These are phyloP conservation scores for Mycena citricolor DNA, from an alignment of 1,284 basidiomycete species.

Conservation along the genomic window DNA sequence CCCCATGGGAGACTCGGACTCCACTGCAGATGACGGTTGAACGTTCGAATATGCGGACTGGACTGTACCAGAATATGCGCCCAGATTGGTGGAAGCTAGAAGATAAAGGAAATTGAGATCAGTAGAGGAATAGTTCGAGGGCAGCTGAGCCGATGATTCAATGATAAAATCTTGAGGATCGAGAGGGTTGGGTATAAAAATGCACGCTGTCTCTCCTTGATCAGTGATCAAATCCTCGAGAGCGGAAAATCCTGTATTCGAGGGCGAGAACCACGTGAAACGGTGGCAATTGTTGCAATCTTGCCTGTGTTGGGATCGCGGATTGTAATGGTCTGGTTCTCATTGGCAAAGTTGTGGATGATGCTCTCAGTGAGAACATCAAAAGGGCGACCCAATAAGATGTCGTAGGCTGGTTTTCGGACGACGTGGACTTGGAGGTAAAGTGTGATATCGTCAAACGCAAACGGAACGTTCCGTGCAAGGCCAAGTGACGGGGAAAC, in stretches of 20 bases:
- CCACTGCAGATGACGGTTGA: background rate
- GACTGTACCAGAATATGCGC: background rate
- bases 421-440: conserved; percentile 32
- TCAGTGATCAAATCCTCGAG: conserved; percentile 14
- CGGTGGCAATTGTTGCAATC: conserved; percentile 26
- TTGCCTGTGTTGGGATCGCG: conserved; percentile 28
- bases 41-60: background rate
- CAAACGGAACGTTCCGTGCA: conserved; percentile 27
- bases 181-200: conserved; percentile 2
- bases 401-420: conserved; percentile 29
- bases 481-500: background rate
- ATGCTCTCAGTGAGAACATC: conserved; percentile 29
- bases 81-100: conserved; percentile 12
- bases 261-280: conserved; percentile 15
- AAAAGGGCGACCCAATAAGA: conserved; percentile 35
- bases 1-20: background rate
- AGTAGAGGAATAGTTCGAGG: background rate
- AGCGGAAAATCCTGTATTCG: conserved; percentile 3
- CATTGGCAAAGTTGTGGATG: conserved; percentile 24
- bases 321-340: conserved; percentile 27
- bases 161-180: conserved; percentile 1
- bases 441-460: conserved; percentile 23
- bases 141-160: conserved; percentile 1
- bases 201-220: conserved; percentile 11
- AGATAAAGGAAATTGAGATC: conserved; percentile 10